phyloP scores from a whole-genome alignment of 768 basidiomycete species.

The Boletellus ananiceps region DNA sequence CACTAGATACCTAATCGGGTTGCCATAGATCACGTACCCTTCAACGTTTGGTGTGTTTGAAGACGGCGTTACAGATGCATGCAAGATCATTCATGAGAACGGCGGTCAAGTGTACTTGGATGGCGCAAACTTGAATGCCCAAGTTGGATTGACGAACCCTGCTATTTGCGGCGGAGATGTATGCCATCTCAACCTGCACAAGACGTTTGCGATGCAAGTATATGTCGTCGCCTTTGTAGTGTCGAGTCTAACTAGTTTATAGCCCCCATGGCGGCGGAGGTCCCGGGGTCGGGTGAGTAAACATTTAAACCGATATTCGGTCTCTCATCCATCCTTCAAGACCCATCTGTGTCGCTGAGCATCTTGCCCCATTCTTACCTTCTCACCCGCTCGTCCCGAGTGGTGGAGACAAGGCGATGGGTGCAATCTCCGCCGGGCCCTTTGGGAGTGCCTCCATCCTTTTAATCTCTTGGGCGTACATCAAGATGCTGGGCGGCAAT shows the following conservation, averaged over 20 bases:
- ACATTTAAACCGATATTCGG: neutral
- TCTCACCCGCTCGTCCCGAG: conserved; percentile 71
- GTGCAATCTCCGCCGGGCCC: conserved; percentile 87
- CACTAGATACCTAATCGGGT: conserved; percentile 7
- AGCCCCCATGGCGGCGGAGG: conserved; percentile 98
- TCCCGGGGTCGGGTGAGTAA: conserved; percentile 84
- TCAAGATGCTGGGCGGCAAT: conserved; percentile 97
- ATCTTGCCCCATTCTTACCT: conserved; percentile 93
- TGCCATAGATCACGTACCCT: conserved; percentile 81
- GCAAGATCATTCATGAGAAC: conserved; percentile 88
- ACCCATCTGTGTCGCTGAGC: conserved; percentile 91
- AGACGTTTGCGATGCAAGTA: conserved; percentile 90
- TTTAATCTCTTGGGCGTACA: conserved; percentile 97
- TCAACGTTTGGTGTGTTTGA: conserved; percentile 99
- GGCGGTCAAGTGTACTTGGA: conserved; percentile 98
- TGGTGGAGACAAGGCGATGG: conserved; percentile 68
- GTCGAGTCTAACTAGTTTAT: neutral
- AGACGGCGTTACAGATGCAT: conserved; percentile 82
- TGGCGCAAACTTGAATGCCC: conserved; percentile 90
- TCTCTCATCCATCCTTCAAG: conserved; percentile 31
- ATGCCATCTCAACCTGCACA: conserved; percentile 97
- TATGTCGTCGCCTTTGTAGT: neutral
- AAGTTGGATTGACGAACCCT: conserved; percentile 89
- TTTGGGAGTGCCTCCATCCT: conserved; percentile 95
- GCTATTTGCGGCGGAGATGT: conserved; percentile 97